Evolutionary conservation across 164 flowering plant genomes (phyloP), one percentile per base, ranked within the genome.

Genomic region (Sextonia rubra): DNA sequence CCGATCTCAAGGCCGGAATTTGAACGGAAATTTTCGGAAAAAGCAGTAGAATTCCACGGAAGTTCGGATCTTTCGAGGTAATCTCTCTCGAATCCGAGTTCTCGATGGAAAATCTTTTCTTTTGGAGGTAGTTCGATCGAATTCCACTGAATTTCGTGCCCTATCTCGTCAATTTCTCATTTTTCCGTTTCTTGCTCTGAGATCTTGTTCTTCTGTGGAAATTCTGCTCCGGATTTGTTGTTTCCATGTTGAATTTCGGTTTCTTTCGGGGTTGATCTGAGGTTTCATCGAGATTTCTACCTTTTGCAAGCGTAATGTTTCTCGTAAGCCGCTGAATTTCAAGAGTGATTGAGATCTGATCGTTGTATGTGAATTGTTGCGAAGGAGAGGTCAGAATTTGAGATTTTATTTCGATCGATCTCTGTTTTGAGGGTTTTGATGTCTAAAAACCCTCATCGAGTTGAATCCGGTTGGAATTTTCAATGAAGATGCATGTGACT

Each of bases 271-370:
- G 58, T 52, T 52, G 58, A 52, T 52, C n/a, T 15, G 44, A 37
- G 11, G 44, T 52, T 17, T 52, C n/a, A 15, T 17, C 14, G 58
- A 64, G 18, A 15, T 64, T 0, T 65, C 65, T 68, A 27, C 27
- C 22, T 12, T 72, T 23, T 12, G 9, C 11, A 37, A 37, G 8
- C 44, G 44, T 37, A 37, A 37, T 37, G 44, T 60, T 65, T 23
- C 66, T 37, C 37, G 60, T 32, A 55, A 69, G n/a, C 72, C 29
- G 37, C 32, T 23, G 74, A 68, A 56, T 60, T 37, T 30, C 32
- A 70, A 66, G 23, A 12, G 68, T 48, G 70, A 12, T 69, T 62
- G 67, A 29, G 79, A 77, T 80, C 77, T 32, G 67, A 52, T 55
- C 47, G 18, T 24, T 61, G n/a, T 67, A 37, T 37, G 44, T 37